A percentile compares a stretch with the other conserved stretches of the same genome.
phyloP scores from a whole-genome alignment of 192 early-diverging fungal species.

The Paraglomus brasilianum region DNA sequence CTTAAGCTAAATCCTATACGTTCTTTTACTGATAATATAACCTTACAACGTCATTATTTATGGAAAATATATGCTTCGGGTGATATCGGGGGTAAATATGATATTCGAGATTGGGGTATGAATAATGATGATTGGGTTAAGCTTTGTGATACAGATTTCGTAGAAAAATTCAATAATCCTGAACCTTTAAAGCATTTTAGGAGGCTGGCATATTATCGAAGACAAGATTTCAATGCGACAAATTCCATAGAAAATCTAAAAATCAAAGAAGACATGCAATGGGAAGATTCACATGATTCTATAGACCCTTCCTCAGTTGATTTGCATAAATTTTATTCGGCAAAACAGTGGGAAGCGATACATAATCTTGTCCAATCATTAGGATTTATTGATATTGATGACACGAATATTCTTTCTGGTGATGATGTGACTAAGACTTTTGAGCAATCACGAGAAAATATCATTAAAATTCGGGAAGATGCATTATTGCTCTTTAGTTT shows the following conservation, averaged over 20 bases:
- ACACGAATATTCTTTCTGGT: not conserved
- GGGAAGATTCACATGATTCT: slow-evolving; percentile 21
- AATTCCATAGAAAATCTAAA: slow-evolving; percentile 17
- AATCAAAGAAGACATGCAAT: slow-evolving; percentile 24
- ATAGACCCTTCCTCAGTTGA: slow-evolving; percentile 10
- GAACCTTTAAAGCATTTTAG: slow-evolving; percentile 28
- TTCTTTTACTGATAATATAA: slow-evolving; percentile 3
- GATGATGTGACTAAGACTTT: not conserved
- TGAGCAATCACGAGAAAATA: not conserved
- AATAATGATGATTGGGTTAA: no score
- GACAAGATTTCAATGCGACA: slow-evolving; percentile 23
- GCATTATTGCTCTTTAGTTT: slow-evolving; percentile 14
- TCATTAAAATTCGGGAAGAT: slow-evolving; percentile 12
- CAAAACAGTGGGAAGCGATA: not conserved
- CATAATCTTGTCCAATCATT: slow-evolving; percentile 3
- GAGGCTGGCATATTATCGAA: slow-evolving; percentile 23
- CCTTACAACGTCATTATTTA: slow-evolving; percentile 14
- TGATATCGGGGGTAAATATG: not conserved
- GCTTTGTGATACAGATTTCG: slow-evolving; percentile 5
- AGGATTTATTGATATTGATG: not conserved
- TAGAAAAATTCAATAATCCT: slow-evolving; percentile 23
- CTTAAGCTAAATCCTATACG: slow-evolving; percentile 1
- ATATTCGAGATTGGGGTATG: slow-evolving; percentile 5
- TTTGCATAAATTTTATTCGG: slow-evolving; percentile 24
- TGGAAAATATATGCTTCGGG: slow-evolving; percentile 6